Evolutionary conservation across 192 early-diverging fungal species (phyloP), one percentile per base, ranked within the genome.

Genomic region (Tieghemiomyces parasiticus): DNA sequence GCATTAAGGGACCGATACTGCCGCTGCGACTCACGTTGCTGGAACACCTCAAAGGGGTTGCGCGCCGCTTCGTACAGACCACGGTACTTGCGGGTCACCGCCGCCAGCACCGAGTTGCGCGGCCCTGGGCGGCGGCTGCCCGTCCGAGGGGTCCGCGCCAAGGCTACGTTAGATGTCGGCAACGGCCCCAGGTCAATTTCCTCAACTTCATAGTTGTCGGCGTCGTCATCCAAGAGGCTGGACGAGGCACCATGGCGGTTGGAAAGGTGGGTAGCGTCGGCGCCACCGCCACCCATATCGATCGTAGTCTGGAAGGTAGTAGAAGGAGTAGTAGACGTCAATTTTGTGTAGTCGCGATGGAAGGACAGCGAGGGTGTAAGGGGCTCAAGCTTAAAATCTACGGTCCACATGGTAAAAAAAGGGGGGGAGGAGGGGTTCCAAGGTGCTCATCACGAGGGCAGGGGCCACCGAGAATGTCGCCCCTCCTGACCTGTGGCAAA

Each of bases 41-140:
- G 81, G 72, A 96, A 96, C 16, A 80, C 81, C 22, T 79, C 76
- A 66, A 96, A 97, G 12, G 92, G 93, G 65, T 97, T 91, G 68
- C 92, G 77, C 44, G 74, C 81, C 35, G 84, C 86, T 67, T 97
- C 93, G 60, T 97, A 97, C 56, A 90, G 69, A 28, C 74, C 70
- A 22, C 78, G 67, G 74, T 93, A 92, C 50, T 85, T 84, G 58
- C 76, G 78, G 13, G 72, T 66, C 10, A 77, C 83, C 58, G 32
- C 72, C 32, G 53, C 61, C 61, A 61, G 61, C 61, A 66, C 63
- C 49, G 67, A 63, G 34, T 67, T 55, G 20, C 50, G 29, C 59
- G 59, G 16, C 51, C 49, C 22, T 25, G 6, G 47, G 47, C 47
- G 13, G n/a, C 20, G 4, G 20, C 13, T 44, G 58, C 54, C 26